A percentile compares a stretch with the other conserved stretches of the same genome.
Conservation (phyloP, 139 green algal species). For the Deuterostichococcus epilithicus region DNA sequence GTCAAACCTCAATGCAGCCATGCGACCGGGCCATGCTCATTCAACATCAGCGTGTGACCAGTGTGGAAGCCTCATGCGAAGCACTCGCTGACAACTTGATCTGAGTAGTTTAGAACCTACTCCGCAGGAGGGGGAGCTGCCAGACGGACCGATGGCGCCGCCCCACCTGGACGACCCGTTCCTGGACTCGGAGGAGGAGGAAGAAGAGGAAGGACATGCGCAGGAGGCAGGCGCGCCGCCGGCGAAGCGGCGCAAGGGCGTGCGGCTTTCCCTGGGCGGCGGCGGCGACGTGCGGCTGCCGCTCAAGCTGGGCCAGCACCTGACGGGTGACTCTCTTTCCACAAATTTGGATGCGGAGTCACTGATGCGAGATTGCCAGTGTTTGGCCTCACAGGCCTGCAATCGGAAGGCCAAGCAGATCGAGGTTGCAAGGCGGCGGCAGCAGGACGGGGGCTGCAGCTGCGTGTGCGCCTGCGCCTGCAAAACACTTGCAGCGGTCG, state of each 20-base stretch:
- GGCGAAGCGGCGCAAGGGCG: background rate
- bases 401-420: no score
- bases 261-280: background rate
- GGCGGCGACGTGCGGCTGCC: constrained; percentile 17
- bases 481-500: no score
- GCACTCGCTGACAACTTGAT: no score
- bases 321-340: constrained; percentile 13
- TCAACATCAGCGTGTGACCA: no score
- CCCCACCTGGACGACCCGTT: background rate
- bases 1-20: no score
- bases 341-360: no score
- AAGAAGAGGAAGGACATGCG: background rate
- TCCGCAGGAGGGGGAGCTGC: background rate
- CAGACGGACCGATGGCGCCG: background rate
- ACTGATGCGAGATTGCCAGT: background rate
- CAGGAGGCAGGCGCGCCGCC: no score
- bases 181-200: background rate
- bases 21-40: no score
- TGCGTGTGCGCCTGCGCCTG: no score
- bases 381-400: background rate
- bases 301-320: constrained; percentile 22
- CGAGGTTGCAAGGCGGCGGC: no score
- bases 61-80: background rate
- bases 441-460: no score
- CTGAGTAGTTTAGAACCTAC: no score